Evolutionary conservation across 305 asterid genomes (phyloP), one percentile per base, ranked within the genome.

Genomic region (Stenogyne calaminthoides): DNA sequence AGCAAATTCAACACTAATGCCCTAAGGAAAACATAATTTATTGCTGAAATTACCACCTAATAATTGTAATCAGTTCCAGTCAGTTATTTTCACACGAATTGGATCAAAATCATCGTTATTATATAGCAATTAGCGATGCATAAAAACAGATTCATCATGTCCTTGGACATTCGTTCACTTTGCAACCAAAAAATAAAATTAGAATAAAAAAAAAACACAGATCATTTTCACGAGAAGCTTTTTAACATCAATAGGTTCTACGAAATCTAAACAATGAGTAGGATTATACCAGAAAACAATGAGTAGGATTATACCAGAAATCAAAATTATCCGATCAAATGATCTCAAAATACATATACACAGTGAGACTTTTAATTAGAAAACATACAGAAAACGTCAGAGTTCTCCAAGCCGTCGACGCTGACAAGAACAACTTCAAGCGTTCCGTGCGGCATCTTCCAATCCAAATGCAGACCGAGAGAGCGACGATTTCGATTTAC

Each of bases 371-470:
- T 14, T n/a, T 14, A 59, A 49, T 51, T 4, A 40, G 40, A 66
- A 25, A 72, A 80, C 87, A 7, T 82, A 91, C 96, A 77, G 8
- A 91, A 81, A 54, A 82, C 80, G 78, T 89, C 92, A 3, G 88
- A 71, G 69, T 84, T 72, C 27, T 85, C 84, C 68, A 89, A 89
- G 81, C 90, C 93, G 74, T 79, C 82, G 78, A 95, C 95, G 73
- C 85, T 76, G 67, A 77, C 88, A 51, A 91, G 89, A 77, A 80
- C 73, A 77, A 91, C 96, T 82, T 91, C 91, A 76, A 91, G 95
- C 82, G 85, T 89, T 75, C 97, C 96, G 12, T 67, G 79, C 14
- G 90, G 81, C 97, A 89, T 91, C 74, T 70, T 77, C 64, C 15
- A 7, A 27, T 77, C 64, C 15, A 10, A 27, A 42, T 46, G 61